These are phyloP conservation scores for Aspergillus aculeatinus DNA, from an alignment of 2,329 filamentous ascomycete genomes.

Conservation along the genomic window DNA sequence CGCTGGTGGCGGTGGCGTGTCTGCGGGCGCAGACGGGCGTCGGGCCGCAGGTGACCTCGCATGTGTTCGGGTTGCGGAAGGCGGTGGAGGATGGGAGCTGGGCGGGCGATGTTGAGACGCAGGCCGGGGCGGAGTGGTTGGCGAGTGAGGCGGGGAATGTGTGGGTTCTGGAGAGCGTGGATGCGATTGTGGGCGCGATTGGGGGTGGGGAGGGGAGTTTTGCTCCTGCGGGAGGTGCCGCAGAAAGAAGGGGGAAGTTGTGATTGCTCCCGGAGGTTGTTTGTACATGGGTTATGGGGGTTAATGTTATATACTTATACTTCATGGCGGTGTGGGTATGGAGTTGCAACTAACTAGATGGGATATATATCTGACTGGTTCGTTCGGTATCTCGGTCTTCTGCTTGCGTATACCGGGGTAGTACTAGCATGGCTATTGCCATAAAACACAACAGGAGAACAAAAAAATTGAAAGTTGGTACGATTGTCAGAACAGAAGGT, in stretches of 20 bases:
- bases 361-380: no score
- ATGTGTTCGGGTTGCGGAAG: conserved; percentile 78
- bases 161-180: conserved; percentile 63
- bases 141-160: conserved; percentile 64
- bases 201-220: conserved; percentile 53
- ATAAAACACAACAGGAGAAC: no score
- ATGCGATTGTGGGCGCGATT: conserved; percentile 57
- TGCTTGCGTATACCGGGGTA: no score
- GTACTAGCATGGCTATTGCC: no score
- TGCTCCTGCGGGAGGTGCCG: conserved; percentile 51
- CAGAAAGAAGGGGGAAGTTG: conserved; percentile 29
- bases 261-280: conserved; percentile 11
- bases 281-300: no score
- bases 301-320: no score
- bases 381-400: no score
- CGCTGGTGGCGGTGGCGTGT: conserved; percentile 70
- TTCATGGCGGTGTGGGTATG: no score
- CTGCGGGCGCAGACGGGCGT: conserved; percentile 78
- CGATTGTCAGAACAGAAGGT: no score
- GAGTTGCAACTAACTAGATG: no score
- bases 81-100: conserved; percentile 66
- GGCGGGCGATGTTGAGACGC: conserved; percentile 52
- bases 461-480: no score
- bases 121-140: conserved; percentile 59
- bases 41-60: conserved; percentile 76